These are phyloP conservation scores for Castanospermum australe DNA, from an alignment of 306 rosid species.

Conservation along the genomic window DNA sequence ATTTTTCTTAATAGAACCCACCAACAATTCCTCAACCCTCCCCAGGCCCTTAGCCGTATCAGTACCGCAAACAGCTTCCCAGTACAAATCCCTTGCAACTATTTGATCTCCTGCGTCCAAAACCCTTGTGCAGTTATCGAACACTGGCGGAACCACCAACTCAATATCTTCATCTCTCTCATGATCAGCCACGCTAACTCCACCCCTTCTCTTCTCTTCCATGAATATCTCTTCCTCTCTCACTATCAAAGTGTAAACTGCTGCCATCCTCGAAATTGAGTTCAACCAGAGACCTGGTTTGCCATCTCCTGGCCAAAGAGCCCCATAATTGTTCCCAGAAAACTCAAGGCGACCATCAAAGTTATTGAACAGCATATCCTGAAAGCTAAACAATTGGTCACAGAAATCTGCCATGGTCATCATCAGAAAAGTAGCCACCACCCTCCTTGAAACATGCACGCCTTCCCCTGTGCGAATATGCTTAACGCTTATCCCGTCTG, in stretches of 20 bases:
- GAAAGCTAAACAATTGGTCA: conserved; percentile 74
- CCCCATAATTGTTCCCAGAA: conserved; percentile 51
- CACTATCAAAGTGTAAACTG: conserved; percentile 52
- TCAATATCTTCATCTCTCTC: conserved; percentile 63
- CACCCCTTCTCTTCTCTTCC: conserved; percentile 33
- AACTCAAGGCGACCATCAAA: conserved; percentile 58
- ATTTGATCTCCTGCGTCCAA: conserved; percentile 69
- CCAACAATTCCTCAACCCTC: conserved; percentile 55
- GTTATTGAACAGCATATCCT: conserved; percentile 63
- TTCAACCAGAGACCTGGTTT: conserved; percentile 90
- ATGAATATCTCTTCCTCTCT: conserved; percentile 75
- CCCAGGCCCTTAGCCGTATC: conserved; percentile 25
- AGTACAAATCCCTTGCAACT: conserved; percentile 72
- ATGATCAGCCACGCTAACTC: not conserved
- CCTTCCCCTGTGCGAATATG: conserved; percentile 69
- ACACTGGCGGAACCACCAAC: conserved; percentile 68
- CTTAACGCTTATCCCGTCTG: conserved; percentile 54
- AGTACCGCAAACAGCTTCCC: conserved; percentile 70
- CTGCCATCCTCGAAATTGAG: conserved; percentile 77
- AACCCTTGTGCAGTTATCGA: conserved; percentile 59
- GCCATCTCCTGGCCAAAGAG: conserved; percentile 78
- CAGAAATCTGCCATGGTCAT: conserved; percentile 91
- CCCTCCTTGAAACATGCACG: conserved; percentile 64
- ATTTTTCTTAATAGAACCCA: conserved; percentile 57
- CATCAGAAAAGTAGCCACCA: conserved; percentile 64